phyloP scores from a whole-genome alignment of 2,329 filamentous ascomycete species.

The Fusarium pilosicola region DNA sequence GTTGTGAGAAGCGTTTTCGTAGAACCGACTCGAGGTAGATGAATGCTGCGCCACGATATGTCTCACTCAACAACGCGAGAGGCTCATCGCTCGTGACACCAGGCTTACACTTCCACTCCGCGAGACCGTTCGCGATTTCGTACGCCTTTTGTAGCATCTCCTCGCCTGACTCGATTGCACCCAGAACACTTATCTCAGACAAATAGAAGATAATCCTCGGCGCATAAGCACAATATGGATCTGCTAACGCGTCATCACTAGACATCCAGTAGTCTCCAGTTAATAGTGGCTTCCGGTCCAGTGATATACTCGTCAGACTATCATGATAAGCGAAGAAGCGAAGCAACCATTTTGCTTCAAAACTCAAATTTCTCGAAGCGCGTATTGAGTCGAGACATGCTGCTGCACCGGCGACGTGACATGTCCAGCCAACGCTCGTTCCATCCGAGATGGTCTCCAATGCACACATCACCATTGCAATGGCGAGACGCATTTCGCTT shows the following conservation, averaged over 20 bases:
- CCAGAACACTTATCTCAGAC: background rate
- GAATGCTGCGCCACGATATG: background rate
- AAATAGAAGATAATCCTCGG: background rate
- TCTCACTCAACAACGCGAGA: rapidly evolving
- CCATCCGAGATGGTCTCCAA: background rate
- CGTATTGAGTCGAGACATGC: background rate
- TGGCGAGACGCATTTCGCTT: background rate
- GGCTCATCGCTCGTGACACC: background rate
- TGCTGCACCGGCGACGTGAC: background rate
- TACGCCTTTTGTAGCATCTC: background rate
- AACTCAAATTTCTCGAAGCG: background rate
- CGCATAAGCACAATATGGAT: background rate
- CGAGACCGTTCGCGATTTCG: background rate
- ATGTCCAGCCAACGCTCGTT: background rate
- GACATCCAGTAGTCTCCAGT: background rate
- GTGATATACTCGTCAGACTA: background rate
- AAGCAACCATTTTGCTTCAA: background rate
- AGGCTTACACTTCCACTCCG: background rate
- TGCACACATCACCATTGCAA: background rate
- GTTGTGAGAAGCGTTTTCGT: background rate
- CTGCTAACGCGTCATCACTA: background rate
- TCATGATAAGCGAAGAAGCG: background rate
- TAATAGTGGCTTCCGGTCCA: background rate
- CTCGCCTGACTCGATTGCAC: rapidly evolving
- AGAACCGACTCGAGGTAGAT: background rate